These are phyloP conservation scores for Neofusicoccum kwambonambiense DNA, from an alignment of 2,329 filamentous ascomycete genomes.

Conservation along the genomic window DNA sequence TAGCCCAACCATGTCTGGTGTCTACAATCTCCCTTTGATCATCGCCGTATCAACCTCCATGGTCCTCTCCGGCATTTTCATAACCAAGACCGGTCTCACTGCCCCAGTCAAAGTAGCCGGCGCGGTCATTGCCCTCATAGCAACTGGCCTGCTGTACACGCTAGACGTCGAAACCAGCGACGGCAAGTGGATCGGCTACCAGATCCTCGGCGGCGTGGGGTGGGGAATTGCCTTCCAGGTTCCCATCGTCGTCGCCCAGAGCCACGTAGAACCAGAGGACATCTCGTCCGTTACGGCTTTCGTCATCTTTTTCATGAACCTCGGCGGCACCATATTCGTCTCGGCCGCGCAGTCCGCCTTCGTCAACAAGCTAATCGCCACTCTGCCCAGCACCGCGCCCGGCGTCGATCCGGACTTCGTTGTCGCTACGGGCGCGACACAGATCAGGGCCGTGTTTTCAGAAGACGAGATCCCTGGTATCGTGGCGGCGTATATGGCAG, in stretches of 20 bases:
- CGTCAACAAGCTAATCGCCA: conserved; percentile 59
- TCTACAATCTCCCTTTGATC: conserved; percentile 33
- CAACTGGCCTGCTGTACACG: conserved; percentile 28
- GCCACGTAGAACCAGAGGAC: conserved; percentile 8
- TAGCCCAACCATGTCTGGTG: conserved; percentile 37
- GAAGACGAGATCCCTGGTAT: conserved; percentile 15
- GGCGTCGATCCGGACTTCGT: conserved; percentile 38
- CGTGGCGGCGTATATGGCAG: conserved; percentile 20
- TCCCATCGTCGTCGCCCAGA: conserved; percentile 21
- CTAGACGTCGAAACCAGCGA: conserved; percentile 21
- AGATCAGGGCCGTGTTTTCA: conserved; percentile 4
- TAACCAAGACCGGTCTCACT: conserved; percentile 41
- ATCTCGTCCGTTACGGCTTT: conserved; percentile 27
- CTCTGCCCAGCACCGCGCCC: conserved; percentile 47
- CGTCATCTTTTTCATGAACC: conserved; percentile 19
- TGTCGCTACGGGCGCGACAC: conserved; percentile 42
- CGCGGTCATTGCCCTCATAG: conserved; percentile 30
- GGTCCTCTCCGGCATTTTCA: conserved; percentile 31
- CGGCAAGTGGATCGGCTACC: conserved; percentile 32
- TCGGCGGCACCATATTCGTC: conserved; percentile 66
- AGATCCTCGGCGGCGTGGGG: conserved; percentile 27
- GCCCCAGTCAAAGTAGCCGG: conserved; percentile 40
- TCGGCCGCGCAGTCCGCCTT: conserved; percentile 68
- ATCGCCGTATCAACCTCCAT: conserved; percentile 30
- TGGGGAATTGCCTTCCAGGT: conserved; percentile 22